Evolutionary conservation across 805 yeast species (phyloP).

Genomic region (Wickerhamomyces ciferrii): DNA sequence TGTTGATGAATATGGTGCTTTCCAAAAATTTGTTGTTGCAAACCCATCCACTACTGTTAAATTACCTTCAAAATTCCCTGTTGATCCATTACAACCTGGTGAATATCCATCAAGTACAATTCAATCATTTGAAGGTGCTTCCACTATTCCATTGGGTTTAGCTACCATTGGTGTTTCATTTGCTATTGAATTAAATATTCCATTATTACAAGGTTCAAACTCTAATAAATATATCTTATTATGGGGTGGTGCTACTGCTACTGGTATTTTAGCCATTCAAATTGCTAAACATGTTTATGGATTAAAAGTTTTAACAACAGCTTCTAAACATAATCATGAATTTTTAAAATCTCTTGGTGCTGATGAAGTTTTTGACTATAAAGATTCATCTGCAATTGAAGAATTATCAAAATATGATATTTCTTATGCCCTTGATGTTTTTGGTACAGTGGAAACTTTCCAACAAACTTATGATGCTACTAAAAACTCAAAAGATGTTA

Average conservation of each 20-base stretch:
- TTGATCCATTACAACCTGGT: constrained; percentile 19
- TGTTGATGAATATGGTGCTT: constrained; percentile 46
- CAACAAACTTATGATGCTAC: constrained; percentile 29
- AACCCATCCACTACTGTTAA: constrained; percentile 38
- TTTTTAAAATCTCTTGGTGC: constrained; percentile 44
- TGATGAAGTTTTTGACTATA: constrained; percentile 44
- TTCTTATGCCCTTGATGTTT: constrained; percentile 28
- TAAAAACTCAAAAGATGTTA: constrained; percentile 25
- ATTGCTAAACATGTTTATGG: constrained; percentile 44
- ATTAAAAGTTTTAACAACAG: constrained; percentile 39
- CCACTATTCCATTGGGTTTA: constrained; percentile 42
- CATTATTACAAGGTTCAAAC: constrained; percentile 27
- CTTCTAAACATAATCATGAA: constrained; percentile 41
- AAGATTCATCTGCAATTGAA: constrained; percentile 37
- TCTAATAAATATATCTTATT: constrained; percentile 37
- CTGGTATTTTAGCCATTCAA: constrained; percentile 57
- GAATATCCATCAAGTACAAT: constrained; percentile 31
- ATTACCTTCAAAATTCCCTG: constrained; percentile 1
- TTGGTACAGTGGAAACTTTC: constrained; percentile 26
- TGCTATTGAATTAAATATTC: constrained; percentile 43
- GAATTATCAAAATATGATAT: constrained; percentile 24
- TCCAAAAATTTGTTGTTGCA: constrained; percentile 46
- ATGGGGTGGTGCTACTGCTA: constrained; percentile 68
- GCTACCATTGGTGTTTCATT: constrained; percentile 36
- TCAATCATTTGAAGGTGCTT: constrained; percentile 58